phyloP scores from a whole-genome alignment of 192 early-diverging fungal species.

The Mortierella hygrophila region DNA sequence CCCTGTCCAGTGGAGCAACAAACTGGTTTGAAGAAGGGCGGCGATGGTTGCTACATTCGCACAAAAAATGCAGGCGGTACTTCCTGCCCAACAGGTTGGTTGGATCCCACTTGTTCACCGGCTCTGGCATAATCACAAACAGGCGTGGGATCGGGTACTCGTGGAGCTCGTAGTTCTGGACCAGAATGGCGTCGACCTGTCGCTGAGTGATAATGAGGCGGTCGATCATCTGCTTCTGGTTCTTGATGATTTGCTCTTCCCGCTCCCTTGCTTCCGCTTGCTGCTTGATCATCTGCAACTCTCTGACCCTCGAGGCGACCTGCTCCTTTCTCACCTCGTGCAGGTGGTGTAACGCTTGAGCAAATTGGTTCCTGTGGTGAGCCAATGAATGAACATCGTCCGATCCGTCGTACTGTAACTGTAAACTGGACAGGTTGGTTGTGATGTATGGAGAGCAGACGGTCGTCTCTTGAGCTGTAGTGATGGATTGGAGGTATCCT shows the following conservation, averaged over 20 bases:
- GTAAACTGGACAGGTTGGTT: not conserved
- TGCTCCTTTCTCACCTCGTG: not conserved
- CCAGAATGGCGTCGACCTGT: constrained; percentile 14
- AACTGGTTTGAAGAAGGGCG: not conserved
- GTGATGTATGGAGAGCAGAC: not conserved
- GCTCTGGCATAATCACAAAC: constrained; percentile 20
- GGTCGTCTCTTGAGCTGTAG: not conserved
- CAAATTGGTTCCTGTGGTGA: not conserved
- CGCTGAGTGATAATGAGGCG: not conserved
- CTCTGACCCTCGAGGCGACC: not conserved
- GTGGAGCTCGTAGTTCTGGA: constrained; percentile 28
- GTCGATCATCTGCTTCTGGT: constrained; percentile 1
- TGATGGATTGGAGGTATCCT: not conserved
- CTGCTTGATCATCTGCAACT: not conserved
- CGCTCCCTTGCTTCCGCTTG: not conserved
- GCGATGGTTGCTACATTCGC: constrained; percentile 23
- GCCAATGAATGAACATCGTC: not conserved
- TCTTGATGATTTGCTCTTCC: constrained; percentile 1
- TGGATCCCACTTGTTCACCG: not conserved
- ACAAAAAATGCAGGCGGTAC: constrained; percentile 23
- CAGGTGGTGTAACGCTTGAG: not conserved
- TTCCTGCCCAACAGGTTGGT: not conserved
- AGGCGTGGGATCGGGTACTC: constrained; percentile 32
- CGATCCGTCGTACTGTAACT: not conserved
- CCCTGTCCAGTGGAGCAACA: not conserved